phyloP scores from a whole-genome alignment of 1,284 basidiomycete species.

The Trametes pubescens region DNA sequence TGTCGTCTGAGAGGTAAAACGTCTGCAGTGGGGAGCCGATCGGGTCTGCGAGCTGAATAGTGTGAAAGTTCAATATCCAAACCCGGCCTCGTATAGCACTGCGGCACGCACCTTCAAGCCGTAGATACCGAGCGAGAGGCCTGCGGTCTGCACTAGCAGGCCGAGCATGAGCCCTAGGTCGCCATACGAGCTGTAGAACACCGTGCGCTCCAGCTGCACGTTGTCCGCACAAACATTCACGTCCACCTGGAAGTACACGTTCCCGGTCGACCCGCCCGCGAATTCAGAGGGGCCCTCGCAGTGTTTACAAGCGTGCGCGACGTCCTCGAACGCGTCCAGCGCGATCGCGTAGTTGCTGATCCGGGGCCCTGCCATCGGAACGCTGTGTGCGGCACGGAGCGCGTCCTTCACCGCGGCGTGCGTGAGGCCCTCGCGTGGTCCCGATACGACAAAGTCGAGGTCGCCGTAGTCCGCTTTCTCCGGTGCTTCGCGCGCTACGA shows the following conservation, averaged over 20 bases:
- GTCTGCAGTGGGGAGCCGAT: slow-evolving; percentile 37
- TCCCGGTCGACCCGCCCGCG: neutral
- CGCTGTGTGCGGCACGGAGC: slow-evolving; percentile 58
- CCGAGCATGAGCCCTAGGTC: slow-evolving; percentile 75
- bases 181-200: slow-evolving; percentile 69
- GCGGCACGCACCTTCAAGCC: slow-evolving; percentile 64
- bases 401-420: slow-evolving; percentile 51
- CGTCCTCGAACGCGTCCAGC: slow-evolving; percentile 39
- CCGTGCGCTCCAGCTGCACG: slow-evolving; percentile 56
- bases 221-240: slow-evolving; percentile 62
- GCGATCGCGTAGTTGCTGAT: slow-evolving; percentile 71
- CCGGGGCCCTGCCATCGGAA: slow-evolving; percentile 56
- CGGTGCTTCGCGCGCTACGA: slow-evolving; percentile 66
- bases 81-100: slow-evolving; percentile 37
- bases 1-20: slow-evolving; percentile 47
- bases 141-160: slow-evolving; percentile 57
- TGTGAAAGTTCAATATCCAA: neutral
- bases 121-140: slow-evolving; percentile 56
- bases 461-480: slow-evolving; percentile 72
- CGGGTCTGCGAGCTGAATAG: slow-evolving; percentile 33
- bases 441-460: slow-evolving; percentile 66
- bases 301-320: slow-evolving; percentile 7
- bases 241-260: slow-evolving; percentile 62
- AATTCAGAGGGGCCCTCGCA: neutral
- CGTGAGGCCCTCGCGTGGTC: slow-evolving; percentile 46